Base-by-base conservation (phyloP, 1,284 basidiomycete species). In the Cryptococcus sp. region DNA sequence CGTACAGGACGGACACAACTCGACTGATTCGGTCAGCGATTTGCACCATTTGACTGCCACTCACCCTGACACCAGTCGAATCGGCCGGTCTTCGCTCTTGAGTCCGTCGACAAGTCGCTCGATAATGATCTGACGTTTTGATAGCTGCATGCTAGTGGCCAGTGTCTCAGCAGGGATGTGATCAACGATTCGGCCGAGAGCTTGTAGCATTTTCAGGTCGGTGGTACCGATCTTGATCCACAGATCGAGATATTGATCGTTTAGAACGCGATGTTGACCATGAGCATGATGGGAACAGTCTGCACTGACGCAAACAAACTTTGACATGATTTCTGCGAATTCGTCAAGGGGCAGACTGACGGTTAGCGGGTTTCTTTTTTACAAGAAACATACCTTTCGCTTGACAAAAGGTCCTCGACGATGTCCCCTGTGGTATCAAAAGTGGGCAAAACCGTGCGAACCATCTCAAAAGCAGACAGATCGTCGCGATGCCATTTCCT, bases 41-140 rank as follows among this genome's bases (percentile, higher is more conserved):
- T 23, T 52, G 13, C 48, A 19, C 7, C 19, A 31, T 4, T 27
- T 15, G 16, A 19, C 5, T 3, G 44, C 7, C 16, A 63, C 63
- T 67, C 53, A 69, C 66, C 67, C 65, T 47, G 66, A 60, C 0
- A 57, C 55, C 0, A 70, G 31, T 5, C 73, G 52, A 3, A 58
- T 57, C 6, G 55, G 56, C 19, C 73, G 64, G 3, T 71, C 58
- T 0, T 56, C 25, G 10, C 61, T 51, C 17, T 50, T 49, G 19
- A 68, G 46, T 6, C 57, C 64, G 16, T 53, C 22, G 42, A 56
- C 62, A 1, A 68, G 44, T 53, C 41, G 16, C 19, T 56, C 62
- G 40, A 66, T 1, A 22, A 53, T 49, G 22, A 20, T n/a, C 27
- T 50, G 35, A 39, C 53, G 31, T 40, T 20, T 39, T 38, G 48